A percentile compares a stretch with the other conserved stretches of the same genome.
These are phyloP conservation scores for Pseudevernia furfuracea DNA, from an alignment of 495 filamentous ascomycete species.

Conservation along the genomic window DNA sequence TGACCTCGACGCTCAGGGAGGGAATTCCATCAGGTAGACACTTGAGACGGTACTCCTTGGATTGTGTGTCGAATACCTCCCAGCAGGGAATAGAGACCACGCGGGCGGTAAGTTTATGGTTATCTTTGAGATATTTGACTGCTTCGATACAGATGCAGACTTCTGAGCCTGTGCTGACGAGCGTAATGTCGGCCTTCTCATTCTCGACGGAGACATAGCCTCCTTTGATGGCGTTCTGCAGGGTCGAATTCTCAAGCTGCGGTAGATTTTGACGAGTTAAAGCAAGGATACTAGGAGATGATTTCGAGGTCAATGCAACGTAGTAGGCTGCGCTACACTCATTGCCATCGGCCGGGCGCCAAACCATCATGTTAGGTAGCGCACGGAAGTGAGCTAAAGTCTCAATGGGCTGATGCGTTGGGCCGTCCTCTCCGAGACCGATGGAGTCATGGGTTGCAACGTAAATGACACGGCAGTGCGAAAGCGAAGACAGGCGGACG, in stretches of 20 bases:
- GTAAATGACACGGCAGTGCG: slow-evolving; percentile 87
- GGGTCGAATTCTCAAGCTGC: slow-evolving; percentile 85
- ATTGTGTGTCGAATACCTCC: slow-evolving; percentile 92
- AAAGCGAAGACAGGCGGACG: slow-evolving; percentile 87
- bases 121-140: slow-evolving; percentile 80
- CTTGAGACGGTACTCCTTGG: slow-evolving; percentile 85
- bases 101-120: slow-evolving; percentile 80
- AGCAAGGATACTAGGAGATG: slow-evolving; percentile 86
- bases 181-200: slow-evolving; percentile 75
- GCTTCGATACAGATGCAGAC: slow-evolving; percentile 90
- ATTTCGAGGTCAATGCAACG: slow-evolving; percentile 79
- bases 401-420: slow-evolving; percentile 99
- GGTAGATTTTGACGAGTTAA: slow-evolving; percentile 98
- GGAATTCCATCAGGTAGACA: slow-evolving; percentile 94
- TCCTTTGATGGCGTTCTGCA: slow-evolving; percentile 85
- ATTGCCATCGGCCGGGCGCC: slow-evolving; percentile 98
- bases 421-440: slow-evolving; percentile 96
- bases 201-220: slow-evolving; percentile 85
- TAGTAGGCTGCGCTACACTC: slow-evolving; percentile 99
- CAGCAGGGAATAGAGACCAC: slow-evolving; percentile 95
- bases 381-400: slow-evolving; percentile 99
- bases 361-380: slow-evolving; percentile 99
- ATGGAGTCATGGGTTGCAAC: slow-evolving; percentile 99
- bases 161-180: slow-evolving; percentile 94
- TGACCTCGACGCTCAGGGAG: slow-evolving; percentile 85